Evolutionary conservation across 1,284 basidiomycete genomes (phyloP).

Genomic region (Cutaneotrichosporon mucoides): DNA sequence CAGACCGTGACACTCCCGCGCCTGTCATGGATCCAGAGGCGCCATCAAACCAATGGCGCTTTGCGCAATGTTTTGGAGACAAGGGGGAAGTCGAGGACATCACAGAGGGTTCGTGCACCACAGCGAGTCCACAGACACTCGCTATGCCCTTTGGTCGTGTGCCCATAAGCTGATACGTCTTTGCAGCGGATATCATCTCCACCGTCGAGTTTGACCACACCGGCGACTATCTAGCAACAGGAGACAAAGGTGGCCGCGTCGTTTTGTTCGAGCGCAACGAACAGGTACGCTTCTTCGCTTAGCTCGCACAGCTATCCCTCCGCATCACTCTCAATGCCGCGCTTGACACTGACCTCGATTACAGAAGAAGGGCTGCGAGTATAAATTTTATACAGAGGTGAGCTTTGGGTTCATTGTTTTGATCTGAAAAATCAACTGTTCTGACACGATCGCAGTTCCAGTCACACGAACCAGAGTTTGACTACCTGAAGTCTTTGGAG

Average conservation of each 20-base stretch:
- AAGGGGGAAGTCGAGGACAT: slow-evolving; percentile 99
- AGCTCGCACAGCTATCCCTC: neutral
- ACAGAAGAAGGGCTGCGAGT: slow-evolving; percentile 99
- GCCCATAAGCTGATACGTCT: slow-evolving; percentile 3
- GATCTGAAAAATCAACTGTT: neutral
- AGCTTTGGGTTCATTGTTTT: slow-evolving; percentile 12
- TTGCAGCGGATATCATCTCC: slow-evolving; percentile 94
- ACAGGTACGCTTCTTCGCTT: slow-evolving; percentile 60
- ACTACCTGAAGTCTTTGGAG: slow-evolving; percentile 99
- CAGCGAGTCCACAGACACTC: slow-evolving; percentile 1
- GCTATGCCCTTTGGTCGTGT: neutral
- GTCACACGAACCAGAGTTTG: slow-evolving; percentile 99
- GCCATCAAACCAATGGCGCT: slow-evolving; percentile 79
- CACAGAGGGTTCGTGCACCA: slow-evolving; percentile 72
- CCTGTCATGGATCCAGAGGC: slow-evolving; percentile 63
- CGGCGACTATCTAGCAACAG: slow-evolving; percentile 97
- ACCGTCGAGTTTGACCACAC: slow-evolving; percentile 99
- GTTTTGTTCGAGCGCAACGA: slow-evolving; percentile 99
- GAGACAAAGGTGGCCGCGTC: slow-evolving; percentile 98
- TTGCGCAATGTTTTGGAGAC: slow-evolving; percentile 99
- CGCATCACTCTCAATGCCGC: neutral
- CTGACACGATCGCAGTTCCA: slow-evolving; percentile 57
- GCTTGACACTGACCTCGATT: neutral
- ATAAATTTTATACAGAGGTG: slow-evolving; percentile 98
- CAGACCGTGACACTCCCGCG: slow-evolving; percentile 13